Evolutionary conservation across 1,139 yeast species (phyloP), one percentile per base, ranked within the genome.

Genomic region (Magnusiomyces sp.): DNA sequence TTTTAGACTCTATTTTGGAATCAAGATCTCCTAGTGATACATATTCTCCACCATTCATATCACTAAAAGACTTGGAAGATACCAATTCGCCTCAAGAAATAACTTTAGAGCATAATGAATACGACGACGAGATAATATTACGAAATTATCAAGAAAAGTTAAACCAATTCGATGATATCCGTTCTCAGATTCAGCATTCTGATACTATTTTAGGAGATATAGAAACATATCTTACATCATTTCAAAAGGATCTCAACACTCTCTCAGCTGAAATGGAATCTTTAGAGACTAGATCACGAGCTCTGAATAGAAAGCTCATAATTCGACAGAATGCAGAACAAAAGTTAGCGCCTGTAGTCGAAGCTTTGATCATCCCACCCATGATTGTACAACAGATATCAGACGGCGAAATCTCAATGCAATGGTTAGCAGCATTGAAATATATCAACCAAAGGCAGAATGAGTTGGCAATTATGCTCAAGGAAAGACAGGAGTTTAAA

Each of bases 311-410:
- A 41, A 76, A 84, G 51, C 75, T 87, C 4, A 70, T 72, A 11
- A 64, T 70, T 42, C 83, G 88, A 55, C 75, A 78, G 17, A 63
- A 68, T 36, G 70, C 82, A 2, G 82, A 83, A 36, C 74, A 72
- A 29, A 74, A 75, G 49, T 73, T 89, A 53, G 77, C 81, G 13
- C 95, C 95, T 0, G 69, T 86, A 13, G 81, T 89, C 0, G 74
- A 83, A 39, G 92, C 86, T 56, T 69, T 85, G 27, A 72, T 85
- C 56, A 76, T 89, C 3, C 86, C 96, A 0, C 95, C 95, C 72
- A 55, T 60, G 29, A 62, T 61, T 45, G 68, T 61, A 45, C 55
- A 49, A 41, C 63, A 62, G 39, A 59, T 67, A 14, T 59, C 61
- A 7, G 61, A 61, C 34, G 65, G 66, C 31, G 66, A 65, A 19